A percentile compares a stretch with the other conserved stretches of the same genome.
phyloP scores from a whole-genome alignment of 2,329 filamentous ascomycete species.

The Colletotrichum aenigma region DNA sequence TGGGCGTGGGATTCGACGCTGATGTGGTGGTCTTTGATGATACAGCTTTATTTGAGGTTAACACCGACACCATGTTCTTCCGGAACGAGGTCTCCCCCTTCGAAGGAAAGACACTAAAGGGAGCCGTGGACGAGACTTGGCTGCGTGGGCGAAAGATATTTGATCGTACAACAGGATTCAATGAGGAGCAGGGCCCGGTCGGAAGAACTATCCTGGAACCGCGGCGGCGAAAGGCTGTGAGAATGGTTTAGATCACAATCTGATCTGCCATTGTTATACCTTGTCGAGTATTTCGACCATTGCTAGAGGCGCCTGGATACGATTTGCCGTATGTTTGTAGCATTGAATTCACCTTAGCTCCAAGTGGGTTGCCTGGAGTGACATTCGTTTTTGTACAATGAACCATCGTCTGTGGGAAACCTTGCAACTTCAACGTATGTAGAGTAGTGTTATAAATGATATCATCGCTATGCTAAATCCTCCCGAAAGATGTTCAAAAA shows the following conservation, averaged over 20 bases:
- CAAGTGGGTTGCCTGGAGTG: not conserved
- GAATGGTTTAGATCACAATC: not conserved
- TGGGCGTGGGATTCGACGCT: slow-evolving; percentile 82
- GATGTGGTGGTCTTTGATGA: slow-evolving; percentile 95
- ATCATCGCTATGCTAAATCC: not conserved
- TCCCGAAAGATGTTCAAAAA: fast-evolving
- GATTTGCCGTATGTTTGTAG: not conserved
- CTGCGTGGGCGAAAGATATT: slow-evolving; percentile 77
- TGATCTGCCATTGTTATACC: not conserved
- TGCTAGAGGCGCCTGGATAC: not conserved
- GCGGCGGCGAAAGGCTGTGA: not conserved
- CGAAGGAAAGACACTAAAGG: slow-evolving; percentile 77
- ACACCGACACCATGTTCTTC: slow-evolving; percentile 84
- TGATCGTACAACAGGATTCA: slow-evolving; percentile 54
- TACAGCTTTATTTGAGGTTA: slow-evolving; percentile 74
- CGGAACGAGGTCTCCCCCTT: slow-evolving; percentile 91
- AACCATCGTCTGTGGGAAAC: fast-evolving
- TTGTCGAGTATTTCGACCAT: fast-evolving
- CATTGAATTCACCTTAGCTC: fast-evolving
- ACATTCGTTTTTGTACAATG: not conserved
- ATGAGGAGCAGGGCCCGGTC: slow-evolving; percentile 45
- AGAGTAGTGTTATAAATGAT: not conserved
- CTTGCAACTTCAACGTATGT: fast-evolving
- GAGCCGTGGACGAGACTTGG: slow-evolving; percentile 86
- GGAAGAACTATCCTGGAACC: slow-evolving; percentile 62